Base-by-base conservation (phyloP, 352 stramenopile genomes). In the Halophytophthora batemanensis region DNA sequence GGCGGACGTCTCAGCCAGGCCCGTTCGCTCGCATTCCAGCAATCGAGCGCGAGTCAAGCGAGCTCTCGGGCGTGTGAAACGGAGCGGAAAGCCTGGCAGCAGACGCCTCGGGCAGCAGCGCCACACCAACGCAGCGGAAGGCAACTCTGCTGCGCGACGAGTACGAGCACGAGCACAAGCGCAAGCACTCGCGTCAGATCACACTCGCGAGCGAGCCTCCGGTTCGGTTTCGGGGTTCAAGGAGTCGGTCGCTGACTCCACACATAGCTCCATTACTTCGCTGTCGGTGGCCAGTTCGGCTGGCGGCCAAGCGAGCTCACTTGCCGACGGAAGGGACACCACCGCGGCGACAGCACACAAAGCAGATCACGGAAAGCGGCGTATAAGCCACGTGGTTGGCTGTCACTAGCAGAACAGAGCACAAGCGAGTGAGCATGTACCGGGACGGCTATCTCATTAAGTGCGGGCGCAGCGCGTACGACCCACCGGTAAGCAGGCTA, bases 401-500 rank as follows among this genome's bases (percentile, higher is more conserved):
- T 37, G 14, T n/a, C n/a, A 18, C 38, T 12, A 37, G 6, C 17
- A 33, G 21, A 10, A 22, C 34, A 53, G n/a, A 8, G 8, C 7
- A 45, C 4, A 10, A 13, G 3, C 2, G 11, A 52, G 11, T 13
- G 11, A 52, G 33, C 44, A 92, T 92, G 81, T 92, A 92, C 57
- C 71, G 81, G 55, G 81, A 92, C 56, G 81, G 81, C 49, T 92
- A 87, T 44, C 64, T 92, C 49, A 66, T 90, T 56, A 80, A 83
- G 56, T 87, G 74, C 37, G 74, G 68, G 1, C 66, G 61, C 19
- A 66, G 59, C 33, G 46, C 41, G 29, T 84, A 80, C 51, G 78
- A 87, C 45, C 39, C 69, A 50, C 68, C 76, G 59, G 76, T 90
- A 66, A 35, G 23, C 11, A 22, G 3, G 5, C 14, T 14, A 31